Conservation (phyloP, 2,329 filamentous ascomycete genomes). For the Xylariaceae sp. region DNA sequence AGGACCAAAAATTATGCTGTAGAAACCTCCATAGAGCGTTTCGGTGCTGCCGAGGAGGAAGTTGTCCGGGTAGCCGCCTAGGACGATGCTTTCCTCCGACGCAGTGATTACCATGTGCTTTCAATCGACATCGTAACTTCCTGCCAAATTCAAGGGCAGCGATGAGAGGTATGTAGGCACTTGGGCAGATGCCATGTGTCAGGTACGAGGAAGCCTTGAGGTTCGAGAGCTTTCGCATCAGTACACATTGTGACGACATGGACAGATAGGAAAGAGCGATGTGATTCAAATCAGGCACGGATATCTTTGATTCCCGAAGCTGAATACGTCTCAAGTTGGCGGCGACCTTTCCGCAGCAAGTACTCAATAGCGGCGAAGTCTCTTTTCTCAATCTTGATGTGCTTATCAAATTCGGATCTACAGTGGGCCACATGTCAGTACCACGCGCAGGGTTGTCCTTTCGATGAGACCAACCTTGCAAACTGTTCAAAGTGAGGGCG, state of each 20-base stretch:
- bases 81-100: no score
- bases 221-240: no score
- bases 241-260: no score
- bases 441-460: not conserved
- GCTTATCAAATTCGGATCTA: slow-evolving; percentile 73
- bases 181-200: slow-evolving; percentile 1
- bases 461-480: slow-evolving; percentile 50
- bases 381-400: slow-evolving; percentile 67
- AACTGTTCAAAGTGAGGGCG: slow-evolving; percentile 61
- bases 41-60: no score
- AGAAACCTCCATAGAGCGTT: slow-evolving; percentile 26
- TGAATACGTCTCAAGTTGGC: slow-evolving; percentile 80
- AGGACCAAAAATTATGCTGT: slow-evolving; percentile 28
- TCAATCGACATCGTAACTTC: no score
- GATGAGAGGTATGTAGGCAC: no score
- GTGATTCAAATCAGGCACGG: slow-evolving; percentile 29
- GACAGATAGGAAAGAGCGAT: no score
- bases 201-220: not conserved
- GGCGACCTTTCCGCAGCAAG: slow-evolving; percentile 72
- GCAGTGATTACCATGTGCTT: no score
- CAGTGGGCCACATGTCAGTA: slow-evolving; percentile 6
- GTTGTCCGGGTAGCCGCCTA: no score
- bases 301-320: slow-evolving; percentile 78
- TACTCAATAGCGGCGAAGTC: slow-evolving; percentile 86
- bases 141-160: no score